These are phyloP conservation scores for Cajanus cajan DNA, from an alignment of 306 rosid genomes.

Conservation along the genomic window DNA sequence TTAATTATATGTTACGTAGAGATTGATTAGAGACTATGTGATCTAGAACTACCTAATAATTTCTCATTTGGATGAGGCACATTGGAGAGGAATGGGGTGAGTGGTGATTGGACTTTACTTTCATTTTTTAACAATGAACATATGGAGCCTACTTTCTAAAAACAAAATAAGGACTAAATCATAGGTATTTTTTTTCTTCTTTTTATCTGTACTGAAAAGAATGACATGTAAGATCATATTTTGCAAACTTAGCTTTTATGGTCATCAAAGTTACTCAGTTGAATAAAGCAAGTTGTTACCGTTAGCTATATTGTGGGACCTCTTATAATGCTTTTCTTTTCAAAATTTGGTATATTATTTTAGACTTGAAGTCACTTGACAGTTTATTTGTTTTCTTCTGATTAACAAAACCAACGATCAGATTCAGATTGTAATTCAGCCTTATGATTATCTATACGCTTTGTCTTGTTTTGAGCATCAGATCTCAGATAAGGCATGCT, in stretches of 20 bases:
- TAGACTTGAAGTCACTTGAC: neutral
- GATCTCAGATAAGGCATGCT: neutral
- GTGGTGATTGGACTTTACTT: conserved; percentile 17
- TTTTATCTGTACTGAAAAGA: conserved; percentile 21
- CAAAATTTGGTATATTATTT: neutral
- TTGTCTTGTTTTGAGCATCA: neutral
- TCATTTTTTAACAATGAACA: conserved; percentile 22
- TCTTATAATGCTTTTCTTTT: neutral
- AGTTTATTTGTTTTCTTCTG: conserved; percentile 9
- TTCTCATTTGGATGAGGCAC: neutral
- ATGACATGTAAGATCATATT: conserved; percentile 34
- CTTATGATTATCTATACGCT: neutral
- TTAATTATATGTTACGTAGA: too few species aligned
- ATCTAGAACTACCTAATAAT: too few species aligned
- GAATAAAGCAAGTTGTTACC: conserved; percentile 35
- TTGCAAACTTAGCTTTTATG: neutral
- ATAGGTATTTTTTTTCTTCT: conserved; percentile 24
- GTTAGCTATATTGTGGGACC: neutral
- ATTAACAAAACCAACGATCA: conserved; percentile 6
- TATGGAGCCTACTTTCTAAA: conserved; percentile 3
- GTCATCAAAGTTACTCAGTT: conserved; percentile 14
- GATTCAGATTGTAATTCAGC: neutral
- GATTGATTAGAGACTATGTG: too few species aligned
- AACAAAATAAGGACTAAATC: conserved; percentile 22
- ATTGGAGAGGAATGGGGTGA: neutral